Evolutionary conservation across 352 stramenopile species (phyloP).

Genomic region (Phytophthora brassicae): DNA sequence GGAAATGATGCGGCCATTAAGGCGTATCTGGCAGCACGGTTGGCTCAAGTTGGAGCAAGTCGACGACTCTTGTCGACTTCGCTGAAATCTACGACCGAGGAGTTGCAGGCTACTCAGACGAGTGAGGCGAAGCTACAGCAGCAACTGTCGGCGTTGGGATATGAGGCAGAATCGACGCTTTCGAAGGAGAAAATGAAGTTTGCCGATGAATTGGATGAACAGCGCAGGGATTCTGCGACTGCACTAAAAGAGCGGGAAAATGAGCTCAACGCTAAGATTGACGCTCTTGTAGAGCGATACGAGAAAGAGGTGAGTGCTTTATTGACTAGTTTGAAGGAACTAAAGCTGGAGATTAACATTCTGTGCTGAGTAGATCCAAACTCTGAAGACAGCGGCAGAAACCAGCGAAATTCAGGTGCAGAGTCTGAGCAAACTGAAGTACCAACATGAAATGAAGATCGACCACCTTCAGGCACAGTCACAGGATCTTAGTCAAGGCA

Average conservation of each 20-base stretch:
- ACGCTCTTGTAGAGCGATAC: constrained; percentile 51
- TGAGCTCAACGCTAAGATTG: constrained; percentile 69
- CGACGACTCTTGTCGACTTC: constrained; percentile 40
- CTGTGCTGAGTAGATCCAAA: constrained; percentile 37
- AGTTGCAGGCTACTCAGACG: constrained; percentile 42
- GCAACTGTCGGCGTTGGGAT: constrained; percentile 49
- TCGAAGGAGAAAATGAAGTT: constrained; percentile 70
- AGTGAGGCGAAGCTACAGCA: constrained; percentile 52
- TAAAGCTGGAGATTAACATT: not conserved
- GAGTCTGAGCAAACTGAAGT: constrained; percentile 68
- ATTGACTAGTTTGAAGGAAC: not conserved
- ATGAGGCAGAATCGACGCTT: constrained; percentile 61
- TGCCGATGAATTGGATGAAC: constrained; percentile 59
- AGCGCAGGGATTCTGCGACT: constrained; percentile 49
- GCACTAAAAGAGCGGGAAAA: constrained; percentile 62
- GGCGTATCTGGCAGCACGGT: constrained; percentile 85
- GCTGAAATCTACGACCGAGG: constrained; percentile 47
- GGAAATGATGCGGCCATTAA: constrained; percentile 91
- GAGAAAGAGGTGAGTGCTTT: constrained; percentile 61
- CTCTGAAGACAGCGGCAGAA: constrained; percentile 45
- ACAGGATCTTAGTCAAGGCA: constrained; percentile 55
- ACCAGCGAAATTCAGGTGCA: constrained; percentile 57
- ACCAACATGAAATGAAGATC: constrained; percentile 79
- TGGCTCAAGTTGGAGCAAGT: constrained; percentile 80
- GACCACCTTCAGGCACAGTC: constrained; percentile 67